Evolutionary conservation across 495 filamentous ascomycete species (phyloP).

Genomic region (Neurospora discreta): DNA sequence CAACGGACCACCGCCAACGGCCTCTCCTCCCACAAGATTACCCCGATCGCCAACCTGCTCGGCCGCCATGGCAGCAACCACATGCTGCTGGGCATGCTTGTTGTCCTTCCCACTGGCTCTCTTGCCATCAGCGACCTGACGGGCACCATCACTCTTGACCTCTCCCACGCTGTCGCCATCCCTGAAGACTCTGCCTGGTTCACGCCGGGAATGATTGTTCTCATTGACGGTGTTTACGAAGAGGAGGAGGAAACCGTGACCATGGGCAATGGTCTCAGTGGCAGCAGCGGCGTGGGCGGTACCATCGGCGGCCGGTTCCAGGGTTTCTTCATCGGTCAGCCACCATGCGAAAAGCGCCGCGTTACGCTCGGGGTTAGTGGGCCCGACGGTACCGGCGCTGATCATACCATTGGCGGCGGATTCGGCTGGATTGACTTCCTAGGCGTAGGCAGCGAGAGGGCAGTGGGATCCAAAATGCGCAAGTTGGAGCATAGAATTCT

Average conservation of each 20-base stretch:
- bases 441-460: conserved; percentile 81
- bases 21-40: conserved; percentile 72
- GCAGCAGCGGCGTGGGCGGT: conserved; percentile 71
- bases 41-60: conserved; percentile 84
- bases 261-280: conserved; percentile 53
- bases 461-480: conserved; percentile 71
- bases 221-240: conserved; percentile 89
- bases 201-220: conserved; percentile 84
- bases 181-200: conserved; percentile 86
- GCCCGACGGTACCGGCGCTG: conserved; percentile 31
- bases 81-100: conserved; percentile 76
- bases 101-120: conserved; percentile 68
- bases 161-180: conserved; percentile 68
- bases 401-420: conserved; percentile 59
- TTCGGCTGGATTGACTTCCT: conserved; percentile 97
- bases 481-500: conserved; percentile 49
- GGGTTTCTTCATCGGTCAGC: conserved; percentile 78
- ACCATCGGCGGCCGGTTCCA: conserved; percentile 83
- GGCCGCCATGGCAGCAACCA: conserved; percentile 78
- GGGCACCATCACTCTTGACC: conserved; percentile 73
- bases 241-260: conserved; percentile 59
- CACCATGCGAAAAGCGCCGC: conserved; percentile 75
- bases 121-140: conserved; percentile 77
- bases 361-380: conserved; percentile 60
- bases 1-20: conserved; percentile 41